Evolutionary conservation across 352 stramenopile species (phyloP).

Genomic region (Pythium coloratum): DNA sequence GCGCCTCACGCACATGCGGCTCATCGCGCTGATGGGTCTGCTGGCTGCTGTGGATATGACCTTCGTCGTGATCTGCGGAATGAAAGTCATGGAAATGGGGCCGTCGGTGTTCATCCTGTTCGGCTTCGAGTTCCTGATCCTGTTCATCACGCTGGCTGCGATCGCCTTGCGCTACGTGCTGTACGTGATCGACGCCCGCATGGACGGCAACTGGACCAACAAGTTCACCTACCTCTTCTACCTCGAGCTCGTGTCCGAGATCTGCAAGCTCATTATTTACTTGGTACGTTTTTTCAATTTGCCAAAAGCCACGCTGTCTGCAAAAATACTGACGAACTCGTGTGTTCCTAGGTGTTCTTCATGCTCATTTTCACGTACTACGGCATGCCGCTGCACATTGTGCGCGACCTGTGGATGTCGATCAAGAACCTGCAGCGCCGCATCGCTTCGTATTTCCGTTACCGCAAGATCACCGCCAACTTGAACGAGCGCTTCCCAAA

Average conservation of each 20-base stretch:
- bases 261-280: slow-evolving; percentile 96
- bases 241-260: slow-evolving; percentile 95
- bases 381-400: slow-evolving; percentile 96
- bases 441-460: slow-evolving; percentile 88
- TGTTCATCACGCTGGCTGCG: slow-evolving; percentile 91
- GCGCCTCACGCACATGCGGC: slow-evolving; percentile 75
- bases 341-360: slow-evolving; percentile 90
- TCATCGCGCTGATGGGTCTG: slow-evolving; percentile 88
- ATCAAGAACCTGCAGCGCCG: slow-evolving; percentile 84
- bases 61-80: slow-evolving; percentile 88
- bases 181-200: slow-evolving; percentile 92
- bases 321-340: neutral
- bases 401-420: slow-evolving; percentile 96
- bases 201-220: slow-evolving; percentile 87
- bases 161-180: slow-evolving; percentile 90
- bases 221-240: slow-evolving; percentile 94
- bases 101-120: slow-evolving; percentile 95
- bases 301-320: too few species aligned
- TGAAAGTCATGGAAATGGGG: slow-evolving; percentile 79
- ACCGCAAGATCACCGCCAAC: slow-evolving; percentile 94
- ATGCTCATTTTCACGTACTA: slow-evolving; percentile 98
- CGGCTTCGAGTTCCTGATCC: slow-evolving; percentile 96
- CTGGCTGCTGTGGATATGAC: slow-evolving; percentile 86
- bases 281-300: slow-evolving; percentile 44
- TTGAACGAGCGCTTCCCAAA: slow-evolving; percentile 96